Percentiles rank a stretch among this genome's conserved stretches.
phyloP scores from a whole-genome alignment of 2,329 filamentous ascomycete species.

The Hirsutella rhossiliensis region DNA sequence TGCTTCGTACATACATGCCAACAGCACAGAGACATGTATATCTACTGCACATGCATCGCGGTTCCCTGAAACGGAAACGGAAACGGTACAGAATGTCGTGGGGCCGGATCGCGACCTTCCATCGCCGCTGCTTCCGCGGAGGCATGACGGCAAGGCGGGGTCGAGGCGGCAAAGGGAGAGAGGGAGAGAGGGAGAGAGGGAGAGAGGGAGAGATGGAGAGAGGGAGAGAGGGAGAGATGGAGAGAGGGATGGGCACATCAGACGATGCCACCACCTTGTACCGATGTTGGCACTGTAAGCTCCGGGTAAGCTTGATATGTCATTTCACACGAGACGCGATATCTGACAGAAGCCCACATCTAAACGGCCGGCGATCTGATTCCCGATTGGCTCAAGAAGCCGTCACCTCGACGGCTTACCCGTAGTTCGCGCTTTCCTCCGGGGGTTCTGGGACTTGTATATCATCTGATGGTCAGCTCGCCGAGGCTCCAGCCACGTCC shows the following conservation, averaged over 20 bases:
- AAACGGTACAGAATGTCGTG: too few species aligned
- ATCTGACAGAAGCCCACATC: slow-evolving; percentile 6
- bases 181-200: not conserved
- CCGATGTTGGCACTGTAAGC: not conserved
- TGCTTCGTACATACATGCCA: too few species aligned
- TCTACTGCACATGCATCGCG: too few species aligned
- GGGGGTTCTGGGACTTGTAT: not conserved
- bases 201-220: not conserved
- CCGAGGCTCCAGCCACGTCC: not conserved
- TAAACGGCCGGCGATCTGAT: not conserved
- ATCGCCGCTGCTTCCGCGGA: not conserved
- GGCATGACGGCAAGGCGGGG: not conserved
- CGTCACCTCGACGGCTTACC: not conserved
- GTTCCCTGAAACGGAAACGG: too few species aligned
- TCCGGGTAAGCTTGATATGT: slow-evolving; percentile 5
- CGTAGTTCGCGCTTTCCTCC: not conserved
- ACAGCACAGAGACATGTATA: too few species aligned
- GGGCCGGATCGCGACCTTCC: not conserved
- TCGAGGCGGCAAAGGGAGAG: not conserved
- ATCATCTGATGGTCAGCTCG: not conserved
- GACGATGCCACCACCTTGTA: slow-evolving; percentile 1
- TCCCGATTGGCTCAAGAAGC: not conserved
- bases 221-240: not conserved
- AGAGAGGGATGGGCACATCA: not conserved
- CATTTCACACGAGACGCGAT: slow-evolving; percentile 5